Percentiles rank a stretch among this genome's conserved stretches.
phyloP scores from a whole-genome alignment of 768 basidiomycete genomes.

The Arthromyces matolae region DNA sequence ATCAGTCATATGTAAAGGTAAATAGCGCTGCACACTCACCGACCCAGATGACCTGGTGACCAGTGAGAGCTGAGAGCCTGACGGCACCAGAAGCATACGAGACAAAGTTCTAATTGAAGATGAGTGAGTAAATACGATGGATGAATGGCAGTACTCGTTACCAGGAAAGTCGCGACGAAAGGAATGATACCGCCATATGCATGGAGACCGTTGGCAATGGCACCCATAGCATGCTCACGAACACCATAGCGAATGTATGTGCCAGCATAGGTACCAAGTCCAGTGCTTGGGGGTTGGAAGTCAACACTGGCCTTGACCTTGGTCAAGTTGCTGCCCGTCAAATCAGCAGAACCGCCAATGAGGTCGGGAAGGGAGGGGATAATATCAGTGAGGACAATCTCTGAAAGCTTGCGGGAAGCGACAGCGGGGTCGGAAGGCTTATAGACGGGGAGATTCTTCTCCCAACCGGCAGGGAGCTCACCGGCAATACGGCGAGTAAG shows the following conservation, averaged over 20 bases:
- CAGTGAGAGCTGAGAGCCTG: constrained; percentile 83
- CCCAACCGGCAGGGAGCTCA: constrained; percentile 82
- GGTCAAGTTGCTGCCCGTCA: constrained; percentile 91
- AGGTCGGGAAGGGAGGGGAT: constrained; percentile 78
- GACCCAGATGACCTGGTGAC: constrained; percentile 92
- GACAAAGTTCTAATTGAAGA: constrained; percentile 70
- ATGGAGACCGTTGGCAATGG: constrained; percentile 85
- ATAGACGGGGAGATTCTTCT: constrained; percentile 81
- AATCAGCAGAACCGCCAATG: constrained; percentile 84
- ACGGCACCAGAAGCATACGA: constrained; percentile 93
- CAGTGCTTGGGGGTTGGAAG: constrained; percentile 88
- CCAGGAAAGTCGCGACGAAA: constrained; percentile 89
- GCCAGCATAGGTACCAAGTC: constrained; percentile 79
- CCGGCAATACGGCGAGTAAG: constrained; percentile 82
- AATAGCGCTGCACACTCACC: constrained; percentile 44
- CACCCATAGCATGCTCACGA: constrained; percentile 96
- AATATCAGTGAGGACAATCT: constrained; percentile 79
- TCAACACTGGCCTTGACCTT: constrained; percentile 81
- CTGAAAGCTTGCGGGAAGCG: constrained; percentile 90
- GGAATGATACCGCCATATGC: constrained; percentile 93
- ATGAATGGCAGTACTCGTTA: constrained; percentile 26
- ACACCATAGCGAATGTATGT: constrained; percentile 96
- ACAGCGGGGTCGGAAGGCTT: constrained; percentile 78
- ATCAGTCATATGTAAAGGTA: neutral
- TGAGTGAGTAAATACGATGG: constrained; percentile 10